Evolutionary conservation across 192 early-diverging fungal genomes (phyloP), one percentile per base, ranked within the genome.

Genomic region (Funneliformis geosporum): DNA sequence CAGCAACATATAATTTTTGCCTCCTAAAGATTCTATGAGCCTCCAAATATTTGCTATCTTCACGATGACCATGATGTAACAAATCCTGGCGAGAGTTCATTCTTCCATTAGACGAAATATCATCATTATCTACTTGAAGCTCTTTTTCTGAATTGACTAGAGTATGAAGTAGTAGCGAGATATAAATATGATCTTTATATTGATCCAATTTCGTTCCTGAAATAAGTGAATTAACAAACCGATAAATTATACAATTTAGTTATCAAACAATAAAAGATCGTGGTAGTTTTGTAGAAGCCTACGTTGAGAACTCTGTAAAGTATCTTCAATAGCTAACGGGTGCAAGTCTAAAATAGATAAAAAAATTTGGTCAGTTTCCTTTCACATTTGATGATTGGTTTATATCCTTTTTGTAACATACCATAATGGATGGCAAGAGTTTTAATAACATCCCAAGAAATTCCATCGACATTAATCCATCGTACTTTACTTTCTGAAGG

Each of bases 391-490:
- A 16, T 7, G 14, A 44, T 44, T 81, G 21, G 8, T 11, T 12
- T 28, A 42, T 59, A 18, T 2, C 14, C 39, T 65, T n/a, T 8
- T 39, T 3, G 16, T 55, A 0, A 5, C 50, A 55, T 55, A 87
- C 85, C 81, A 59, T 85, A 86, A 64, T 78, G 76, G 4, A 83
- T 62, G 8, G 85, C 64, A 18, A 87, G 77, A 4, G 60, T 62
- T 33, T 83, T 86, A 70, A 86, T 84, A 23, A 87, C 82, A 68
- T 86, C 85, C 81, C 84, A 86, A 38, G 80, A 84, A 60, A 89
- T 78, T 25, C 86, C 86, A 33, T 86, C 80, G 38, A 88, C 81
- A 47, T 89, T 87, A 69, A 89, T 88, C 88, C 88, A 89, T 16
- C 88, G 85, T 23, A 85, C 86, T 25, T 66, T 82, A 4, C 80